Evolutionary conservation across 371 early-diverging fungal species (phyloP).

Genomic region (Globomyces sp.): DNA sequence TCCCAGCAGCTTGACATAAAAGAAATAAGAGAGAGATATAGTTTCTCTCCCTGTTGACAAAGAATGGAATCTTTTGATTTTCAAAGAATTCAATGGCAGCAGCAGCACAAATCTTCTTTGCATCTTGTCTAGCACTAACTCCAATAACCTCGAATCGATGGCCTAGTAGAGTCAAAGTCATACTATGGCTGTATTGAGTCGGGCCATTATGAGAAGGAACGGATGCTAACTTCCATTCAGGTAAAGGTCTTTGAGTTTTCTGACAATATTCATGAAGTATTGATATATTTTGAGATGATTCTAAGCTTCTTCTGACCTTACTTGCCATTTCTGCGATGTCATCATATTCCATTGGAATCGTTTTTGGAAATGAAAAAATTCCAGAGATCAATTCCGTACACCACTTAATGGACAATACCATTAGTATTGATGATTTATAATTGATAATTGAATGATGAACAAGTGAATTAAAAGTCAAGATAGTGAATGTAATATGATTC

Average conservation of each 20-base stretch:
- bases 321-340: too few species aligned
- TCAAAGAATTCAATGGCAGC: conserved; percentile 17
- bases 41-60: conserved; percentile 9
- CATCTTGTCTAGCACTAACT: not conserved
- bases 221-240: conserved; percentile 13
- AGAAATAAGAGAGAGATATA: conserved; percentile 13
- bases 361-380: too few species aligned
- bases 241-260: conserved; percentile 10
- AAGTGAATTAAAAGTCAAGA: too few species aligned
- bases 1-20: conserved; percentile 1
- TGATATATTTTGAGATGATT: conserved; percentile 9
- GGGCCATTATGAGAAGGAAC: not conserved
- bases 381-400: too few species aligned
- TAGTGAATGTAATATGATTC: too few species aligned
- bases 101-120: conserved; percentile 13
- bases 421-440: too few species aligned
- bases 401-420: too few species aligned
- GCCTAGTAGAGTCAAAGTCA: conserved; percentile 1
- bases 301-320: not conserved
- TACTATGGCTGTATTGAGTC: conserved; percentile 6
- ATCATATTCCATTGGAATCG: too few species aligned
- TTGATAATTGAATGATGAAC: too few species aligned
- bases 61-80: conserved; percentile 13
- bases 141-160: conserved; percentile 11
- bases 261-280: conserved; percentile 18